Evolutionary conservation across 345 rosid species (phyloP), one percentile per base, ranked within the genome.

Genomic region (Hibiscus syriacus): DNA sequence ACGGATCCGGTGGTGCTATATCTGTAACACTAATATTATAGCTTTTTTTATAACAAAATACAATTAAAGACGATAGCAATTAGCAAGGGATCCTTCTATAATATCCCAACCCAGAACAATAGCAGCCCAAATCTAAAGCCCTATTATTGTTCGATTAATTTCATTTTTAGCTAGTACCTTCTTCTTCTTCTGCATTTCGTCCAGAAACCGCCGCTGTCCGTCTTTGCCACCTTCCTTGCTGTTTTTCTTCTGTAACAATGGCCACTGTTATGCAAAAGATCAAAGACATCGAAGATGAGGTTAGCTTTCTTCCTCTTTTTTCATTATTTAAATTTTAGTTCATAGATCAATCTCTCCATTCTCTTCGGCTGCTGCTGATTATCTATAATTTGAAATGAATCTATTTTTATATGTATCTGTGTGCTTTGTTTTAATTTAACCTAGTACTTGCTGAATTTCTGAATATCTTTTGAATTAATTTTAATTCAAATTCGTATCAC

Each of bases 261-360:
- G 77, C 92, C 72, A 89, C 96, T 16, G 89, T 89, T 61, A 89
- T 89, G 96, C 85, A 80, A 80, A 89, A 89, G 73, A 89, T 89
- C 86, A 89, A 89, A 76, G 96, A 89, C 76, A 89, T 89, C 76
- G 96, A 89, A 82, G 96, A 89, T 87, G 96, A 89, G 87, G 96
- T 85, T 65, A 55, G 48, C 16, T 50, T 68, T 71, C 20, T 60
- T 41, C 43, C 19, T 6, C 4, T 3, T 3, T 23, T 25, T 23
- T 22, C 10, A 49, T 49, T 53, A 6, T 41, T 46, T 48, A 6
- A 27, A 17, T 32, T 19, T 61, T 36, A 20, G 57, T 59, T 59
- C 22, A 41, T 27, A 19, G 36, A 62, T n/a, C 8, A 26, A 57
- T 57, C 20, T 25, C 38, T 29, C 4, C 19, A 5, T 14, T 57